These are phyloP conservation scores for Nannochloropsis oceanica DNA, from an alignment of 108 stramenopile species.

Conservation along the genomic window DNA sequence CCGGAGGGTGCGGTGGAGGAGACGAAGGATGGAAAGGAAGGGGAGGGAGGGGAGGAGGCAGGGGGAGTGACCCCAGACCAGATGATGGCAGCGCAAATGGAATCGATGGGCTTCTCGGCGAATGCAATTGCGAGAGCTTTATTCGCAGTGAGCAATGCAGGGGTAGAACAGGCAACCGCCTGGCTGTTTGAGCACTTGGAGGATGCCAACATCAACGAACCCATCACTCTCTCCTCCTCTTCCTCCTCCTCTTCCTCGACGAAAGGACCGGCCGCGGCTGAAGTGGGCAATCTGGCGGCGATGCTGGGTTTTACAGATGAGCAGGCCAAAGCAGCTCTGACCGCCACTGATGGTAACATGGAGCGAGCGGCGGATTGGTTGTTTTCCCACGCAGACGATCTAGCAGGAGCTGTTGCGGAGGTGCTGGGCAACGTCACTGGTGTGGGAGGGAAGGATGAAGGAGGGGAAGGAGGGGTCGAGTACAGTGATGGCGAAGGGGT, in stretches of 20 bases:
- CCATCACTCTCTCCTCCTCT: conserved; percentile 40
- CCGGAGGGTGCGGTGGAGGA: conserved; percentile 46
- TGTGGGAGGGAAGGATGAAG: not conserved
- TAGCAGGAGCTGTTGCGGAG: conserved; percentile 67
- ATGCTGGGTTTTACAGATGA: conserved; percentile 68
- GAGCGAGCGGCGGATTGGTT: conserved; percentile 95
- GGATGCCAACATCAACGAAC: conserved; percentile 93
- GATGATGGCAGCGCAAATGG: conserved; percentile 59
- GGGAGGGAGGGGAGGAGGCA: conserved; percentile 7
- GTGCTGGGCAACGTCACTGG: conserved; percentile 20
- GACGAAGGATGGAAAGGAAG: conserved; percentile 2
- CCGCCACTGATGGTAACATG: conserved; percentile 55
- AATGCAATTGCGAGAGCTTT: conserved; percentile 87
- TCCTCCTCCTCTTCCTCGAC: conserved; percentile 15
- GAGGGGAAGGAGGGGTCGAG: not conserved
- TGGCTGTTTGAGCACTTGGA: conserved; percentile 92
- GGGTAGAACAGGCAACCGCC: conserved; percentile 78
- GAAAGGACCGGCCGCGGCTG: not conserved
- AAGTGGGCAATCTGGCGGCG: conserved; percentile 38
- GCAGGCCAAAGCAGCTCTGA: conserved; percentile 72
- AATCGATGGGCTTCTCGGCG: conserved; percentile 92
- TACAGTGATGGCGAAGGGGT: conserved; percentile 11
- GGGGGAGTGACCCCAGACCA: conserved; percentile 51
- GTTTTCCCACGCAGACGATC: conserved; percentile 77
- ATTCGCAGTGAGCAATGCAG: conserved; percentile 61